These are phyloP conservation scores for Hamigera avellanea DNA, from an alignment of 495 filamentous ascomycete genomes.

Conservation along the genomic window DNA sequence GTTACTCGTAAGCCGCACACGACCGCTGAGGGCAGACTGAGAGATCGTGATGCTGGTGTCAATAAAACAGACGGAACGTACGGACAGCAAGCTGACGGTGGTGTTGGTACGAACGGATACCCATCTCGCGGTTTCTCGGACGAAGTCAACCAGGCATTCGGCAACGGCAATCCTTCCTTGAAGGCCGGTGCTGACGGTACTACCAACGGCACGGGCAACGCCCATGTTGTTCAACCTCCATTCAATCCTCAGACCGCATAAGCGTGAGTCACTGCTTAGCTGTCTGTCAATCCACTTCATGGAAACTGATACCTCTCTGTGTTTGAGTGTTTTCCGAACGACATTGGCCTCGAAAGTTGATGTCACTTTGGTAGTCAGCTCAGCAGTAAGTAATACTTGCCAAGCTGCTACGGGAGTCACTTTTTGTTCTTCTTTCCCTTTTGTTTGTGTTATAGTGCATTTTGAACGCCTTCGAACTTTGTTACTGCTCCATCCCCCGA, in stretches of 20 bases:
- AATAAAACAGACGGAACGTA: conserved; percentile 6
- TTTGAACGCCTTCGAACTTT: too few species aligned
- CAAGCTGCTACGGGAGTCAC: too few species aligned
- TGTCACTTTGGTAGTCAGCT: too few species aligned
- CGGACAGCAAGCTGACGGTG: conserved; percentile 5
- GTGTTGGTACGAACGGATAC: conserved; percentile 13
- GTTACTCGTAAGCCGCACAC: conserved; percentile 58
- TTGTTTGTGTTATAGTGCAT: too few species aligned
- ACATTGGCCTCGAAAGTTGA: too few species aligned
- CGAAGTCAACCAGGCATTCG: conserved; percentile 43
- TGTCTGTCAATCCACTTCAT: too few species aligned
- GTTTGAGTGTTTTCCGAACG: too few species aligned
- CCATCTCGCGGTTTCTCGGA: conserved; percentile 38
- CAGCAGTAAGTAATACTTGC: too few species aligned
- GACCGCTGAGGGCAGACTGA: conserved; percentile 15
- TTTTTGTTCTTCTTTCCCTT: too few species aligned
- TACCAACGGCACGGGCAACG: background rate
- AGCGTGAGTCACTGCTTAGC: too few species aligned
- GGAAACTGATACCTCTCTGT: too few species aligned
- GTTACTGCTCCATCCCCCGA: too few species aligned
- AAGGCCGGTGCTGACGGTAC: background rate
- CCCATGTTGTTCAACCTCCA: conserved; percentile 8
- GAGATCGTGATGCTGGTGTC: conserved; percentile 4
- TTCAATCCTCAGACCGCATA: background rate
- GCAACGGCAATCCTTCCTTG: conserved; percentile 12